Conservation (phyloP, 2,329 filamentous ascomycete species). For the Colletotrichum tofieldiae region DNA sequence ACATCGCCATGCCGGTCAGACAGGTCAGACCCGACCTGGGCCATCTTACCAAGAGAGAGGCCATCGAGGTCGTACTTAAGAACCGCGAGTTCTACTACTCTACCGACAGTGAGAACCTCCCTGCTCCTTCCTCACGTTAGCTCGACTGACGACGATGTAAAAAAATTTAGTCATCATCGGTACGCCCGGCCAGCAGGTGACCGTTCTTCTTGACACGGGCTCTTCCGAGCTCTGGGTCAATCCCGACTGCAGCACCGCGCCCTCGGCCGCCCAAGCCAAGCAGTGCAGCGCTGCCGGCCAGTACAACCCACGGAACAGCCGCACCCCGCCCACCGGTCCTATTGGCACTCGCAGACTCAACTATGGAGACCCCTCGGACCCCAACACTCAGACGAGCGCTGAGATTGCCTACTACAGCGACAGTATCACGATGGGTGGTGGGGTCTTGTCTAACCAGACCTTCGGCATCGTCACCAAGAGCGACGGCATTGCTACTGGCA, state of each 20-base stretch:
- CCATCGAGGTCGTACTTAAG: conserved; percentile 51
- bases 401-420: conserved; percentile 64
- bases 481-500: conserved; percentile 65
- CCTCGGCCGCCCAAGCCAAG: conserved; percentile 50
- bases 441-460: conserved; percentile 59
- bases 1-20: conserved; percentile 55
- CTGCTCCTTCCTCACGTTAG: background rate
- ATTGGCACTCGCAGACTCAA: conserved; percentile 56
- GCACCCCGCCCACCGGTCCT: conserved; percentile 56
- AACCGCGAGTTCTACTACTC: conserved; percentile 59
- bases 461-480: conserved; percentile 65
- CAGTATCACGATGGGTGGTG: conserved; percentile 60
- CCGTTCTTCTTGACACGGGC: conserved; percentile 66
- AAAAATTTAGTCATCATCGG: conserved; percentile 59
- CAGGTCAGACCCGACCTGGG: conserved; percentile 25
- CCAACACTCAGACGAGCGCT: conserved; percentile 54
- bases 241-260: conserved; percentile 61
- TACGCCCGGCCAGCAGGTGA: conserved; percentile 58
- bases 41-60: conserved; percentile 35
- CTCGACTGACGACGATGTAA: background rate
- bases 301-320: conserved; percentile 61
- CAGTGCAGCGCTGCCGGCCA: conserved; percentile 60
- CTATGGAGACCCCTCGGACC: conserved; percentile 58
- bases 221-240: conserved; percentile 72
- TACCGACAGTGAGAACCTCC: conserved; percentile 52